Base-by-base conservation (phyloP, 2,329 filamentous ascomycete species). In the Colletotrichum neosansevieriae region DNA sequence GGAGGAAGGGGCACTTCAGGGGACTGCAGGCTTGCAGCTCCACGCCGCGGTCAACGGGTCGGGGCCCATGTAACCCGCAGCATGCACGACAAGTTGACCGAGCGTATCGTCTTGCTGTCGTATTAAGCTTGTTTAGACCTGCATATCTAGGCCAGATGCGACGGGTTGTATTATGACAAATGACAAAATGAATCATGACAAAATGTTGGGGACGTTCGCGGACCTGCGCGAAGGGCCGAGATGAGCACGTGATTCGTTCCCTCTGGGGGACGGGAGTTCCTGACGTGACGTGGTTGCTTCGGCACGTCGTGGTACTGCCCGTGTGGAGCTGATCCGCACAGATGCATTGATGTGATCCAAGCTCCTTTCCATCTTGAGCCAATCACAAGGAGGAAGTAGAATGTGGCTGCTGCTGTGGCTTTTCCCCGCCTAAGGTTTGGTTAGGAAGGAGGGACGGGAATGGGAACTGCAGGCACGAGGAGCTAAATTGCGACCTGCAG, bases 401-500 rank as follows among this genome's bases (percentile, higher is more conserved):
- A 38, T 11, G 12, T 53, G 29, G 49, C 49, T 36, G 49, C 7
- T 34, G 15, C 49, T 34, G 29, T 53, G 29, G 49, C 49, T 53
- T 53, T 53, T 17, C 24, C 15, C 15, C 15, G 15, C 47, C 12
- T 29, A 7, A 24, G 24, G 24, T 24, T 24, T 24, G 24, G 24
- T 24, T 24, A 24, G 24, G 24, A 5, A 5, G 24, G 24, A 24
- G 24, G 24, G 13, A 29, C 42, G 57, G 19, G 57, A 40, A 50
- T 24, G 24, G 24, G 24, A 5, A 40, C 44, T 50, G 57, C 57
- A 59, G 57, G 57, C 57, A 50, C 57, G 56, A 56, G 32, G 36
- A 34, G 40, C 56, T 58, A 58, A n/a, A 58, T 58, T 58, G 40
- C 40, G 54, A 58, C 54, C 15, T 58, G 54, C 50, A 38, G 54